Evolutionary conservation across 306 rosid genomes (phyloP), one percentile per base, ranked within the genome.

Genomic region (Inga leiocalycina): DNA sequence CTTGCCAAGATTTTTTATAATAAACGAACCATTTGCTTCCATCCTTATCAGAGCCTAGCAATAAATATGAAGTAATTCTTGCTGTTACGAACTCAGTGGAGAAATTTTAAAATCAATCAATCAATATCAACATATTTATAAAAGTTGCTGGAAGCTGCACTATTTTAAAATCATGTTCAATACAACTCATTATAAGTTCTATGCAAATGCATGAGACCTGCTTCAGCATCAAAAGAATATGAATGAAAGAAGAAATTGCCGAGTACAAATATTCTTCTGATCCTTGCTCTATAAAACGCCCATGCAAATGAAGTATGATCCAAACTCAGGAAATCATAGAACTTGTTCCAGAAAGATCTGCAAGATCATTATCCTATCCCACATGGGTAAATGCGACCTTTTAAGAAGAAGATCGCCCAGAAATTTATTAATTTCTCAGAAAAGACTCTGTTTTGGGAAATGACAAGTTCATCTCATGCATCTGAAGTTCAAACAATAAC

Each of bases 11-110:
- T 94, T 94, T 75, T 82, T 89, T 72, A 94, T 79, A 78, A 77
- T 74, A 87, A 94, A 94, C 69, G 93, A 86, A 78, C 98, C 97
- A 59, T 92, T 85, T 34, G 71, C 87, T 64, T 92, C 92, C 97
- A 94, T 70, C 94, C 80, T 90, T 91, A 94, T 91, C 45, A 88
- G 80, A 80, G 98, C 98, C 98, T 94, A 27, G 48, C 75, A 74
- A 54, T 80, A 32, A 79, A 35, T 34, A 75, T 61, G 43, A 82
- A 67, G 69, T 9, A 74, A 30, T 71, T 76, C 75, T 69, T 71
- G 75, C 20, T 44, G 52, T 68, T 37, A 64, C 48, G 35, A 67
- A 79, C 78, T 85, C 81, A 77, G 70, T 11, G 2, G 54, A 81
- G 44, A 68, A 80, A 81, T 75, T 49, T 78, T 54, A 57, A 54